phyloP scores from a whole-genome alignment of 2,329 filamentous ascomycete genomes.

The Polytolypa hystricis region DNA sequence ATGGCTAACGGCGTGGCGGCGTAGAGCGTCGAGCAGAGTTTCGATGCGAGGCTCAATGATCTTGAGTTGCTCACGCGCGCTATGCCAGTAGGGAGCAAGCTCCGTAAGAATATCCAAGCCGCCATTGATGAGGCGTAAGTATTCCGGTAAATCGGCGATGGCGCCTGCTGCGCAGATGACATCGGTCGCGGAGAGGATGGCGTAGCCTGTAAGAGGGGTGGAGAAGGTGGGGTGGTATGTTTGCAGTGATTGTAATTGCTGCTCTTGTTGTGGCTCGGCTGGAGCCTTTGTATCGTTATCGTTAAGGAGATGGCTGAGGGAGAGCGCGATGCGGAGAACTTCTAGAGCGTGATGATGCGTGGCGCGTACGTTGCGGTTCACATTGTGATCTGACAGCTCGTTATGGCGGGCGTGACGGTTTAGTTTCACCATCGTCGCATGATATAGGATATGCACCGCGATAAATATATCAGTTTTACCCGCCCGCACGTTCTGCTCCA shows the following conservation, averaged over 20 bases:
- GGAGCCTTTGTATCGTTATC: slow-evolving; percentile 14
- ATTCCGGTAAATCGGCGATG: slow-evolving; percentile 39
- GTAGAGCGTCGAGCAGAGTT: slow-evolving; percentile 31
- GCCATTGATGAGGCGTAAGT: slow-evolving; percentile 44
- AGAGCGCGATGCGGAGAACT: slow-evolving; percentile 39
- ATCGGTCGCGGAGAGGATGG: slow-evolving; percentile 54
- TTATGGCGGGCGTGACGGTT: slow-evolving; percentile 47
- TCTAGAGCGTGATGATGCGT: slow-evolving; percentile 44
- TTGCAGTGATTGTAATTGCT: too few relatives aligned
- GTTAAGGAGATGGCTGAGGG: slow-evolving; percentile 25
- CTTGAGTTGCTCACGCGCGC: slow-evolving; percentile 41
- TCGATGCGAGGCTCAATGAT: slow-evolving; percentile 39
- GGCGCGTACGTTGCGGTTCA: slow-evolving; percentile 37
- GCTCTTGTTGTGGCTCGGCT: slow-evolving; percentile 10
- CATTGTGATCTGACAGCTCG: slow-evolving; percentile 30
- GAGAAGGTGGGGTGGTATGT: slow-evolving; percentile 34
- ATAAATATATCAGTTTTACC: slow-evolving; percentile 50
- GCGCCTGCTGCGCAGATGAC: slow-evolving; percentile 52
- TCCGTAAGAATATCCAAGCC: slow-evolving; percentile 46
- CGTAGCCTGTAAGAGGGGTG: slow-evolving; percentile 52
- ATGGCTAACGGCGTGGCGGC: too few relatives aligned
- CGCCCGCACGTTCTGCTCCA: slow-evolving; percentile 43
- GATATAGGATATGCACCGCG: slow-evolving; percentile 56
- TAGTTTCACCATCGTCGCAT: slow-evolving; percentile 52
- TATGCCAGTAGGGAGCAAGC: slow-evolving; percentile 49